These are phyloP conservation scores for Xerophyta viscosa DNA, from an alignment of 106 monocot genomes.

Conservation along the genomic window DNA sequence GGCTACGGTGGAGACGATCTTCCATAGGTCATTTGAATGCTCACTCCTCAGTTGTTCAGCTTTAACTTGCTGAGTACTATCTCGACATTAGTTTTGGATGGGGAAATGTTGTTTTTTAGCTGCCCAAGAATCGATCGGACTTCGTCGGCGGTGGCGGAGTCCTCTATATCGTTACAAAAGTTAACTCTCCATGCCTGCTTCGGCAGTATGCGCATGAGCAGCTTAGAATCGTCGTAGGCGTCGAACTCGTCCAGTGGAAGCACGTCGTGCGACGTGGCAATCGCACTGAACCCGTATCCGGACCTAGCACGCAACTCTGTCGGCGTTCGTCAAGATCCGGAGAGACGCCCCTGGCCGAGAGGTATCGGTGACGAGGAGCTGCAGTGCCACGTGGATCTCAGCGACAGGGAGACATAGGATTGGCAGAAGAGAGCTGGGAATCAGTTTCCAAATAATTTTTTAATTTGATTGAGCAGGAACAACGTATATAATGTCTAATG, in stretches of 20 bases:
- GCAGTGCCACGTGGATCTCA: constrained; percentile 73
- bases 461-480: no score
- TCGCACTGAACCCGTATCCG: constrained; percentile 25
- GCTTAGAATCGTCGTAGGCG: constrained; percentile 26
- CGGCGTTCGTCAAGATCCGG: constrained; percentile 48
- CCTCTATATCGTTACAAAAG: constrained; percentile 21
- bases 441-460: no score
- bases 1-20: constrained; percentile 16
- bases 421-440: neutral
- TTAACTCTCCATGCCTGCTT: constrained; percentile 35
- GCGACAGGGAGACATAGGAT: constrained; percentile 22
- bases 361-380: constrained; percentile 42
- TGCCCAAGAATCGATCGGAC: constrained; percentile 25
- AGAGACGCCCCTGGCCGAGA: constrained; percentile 38
- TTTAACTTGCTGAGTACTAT: constrained; percentile 35
- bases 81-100: constrained; percentile 15
- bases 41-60: constrained; percentile 16
- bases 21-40: constrained; percentile 10
- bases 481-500: no score
- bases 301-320: constrained; percentile 38
- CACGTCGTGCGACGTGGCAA: constrained; percentile 44
- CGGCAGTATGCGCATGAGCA: constrained; percentile 30
- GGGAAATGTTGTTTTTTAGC: constrained; percentile 30
- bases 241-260: constrained; percentile 28
- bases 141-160: constrained; percentile 12